Base-by-base conservation (phyloP, 2,329 filamentous ascomycete species). In the Tolypocladium tropicale region DNA sequence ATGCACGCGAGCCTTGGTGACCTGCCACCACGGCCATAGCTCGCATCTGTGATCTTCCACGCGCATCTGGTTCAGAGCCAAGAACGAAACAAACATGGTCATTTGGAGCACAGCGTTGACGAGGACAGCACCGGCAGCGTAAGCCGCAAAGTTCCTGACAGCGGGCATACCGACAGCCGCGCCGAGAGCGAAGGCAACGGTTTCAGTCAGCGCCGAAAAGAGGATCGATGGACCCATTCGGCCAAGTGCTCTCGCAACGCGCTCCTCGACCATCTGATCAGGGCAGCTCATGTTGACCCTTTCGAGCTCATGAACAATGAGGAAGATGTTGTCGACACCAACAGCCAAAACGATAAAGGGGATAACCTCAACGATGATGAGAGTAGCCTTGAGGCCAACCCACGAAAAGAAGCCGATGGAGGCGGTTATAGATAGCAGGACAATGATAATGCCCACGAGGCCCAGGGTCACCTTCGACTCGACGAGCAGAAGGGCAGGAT, bases 331-430 rank as follows among this genome's bases (percentile, higher is more conserved):
- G 78, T 99, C 94, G 3, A 99, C 95, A 50, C 94, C 94, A 32
- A 99, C 92, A 14, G 94, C 94, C 23, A 99, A 76, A 11, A 99
- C 93, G 61, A 99, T 86, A 72, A 99, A 99, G 0, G 94, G 94
- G 61, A 99, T 99, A 59, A 99, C 94, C 68, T 99, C 94, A 5
- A 95, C 93, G 59, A 99, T 99, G 66, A 99, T 99, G 62, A 99
- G 77, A 0, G 94, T 99, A 16, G 93, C 94, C 72, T 95, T 96
- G 65, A 99, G 83, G 1, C 92, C 92, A 39, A 85, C 82, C 68
- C 90, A 94, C 1, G 94, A 96, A 67, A 97, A 99, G 46, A 99
- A 77, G 0, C 94, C 94, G 54, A 99, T 93, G 0, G 93, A 96
- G 1, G 94, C 90, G 18, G 89, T 90, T 52, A 99, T 96, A 2